Conservation (phyloP, 2,329 filamentous ascomycete species). For the Neodidymelliopsis sp. region DNA sequence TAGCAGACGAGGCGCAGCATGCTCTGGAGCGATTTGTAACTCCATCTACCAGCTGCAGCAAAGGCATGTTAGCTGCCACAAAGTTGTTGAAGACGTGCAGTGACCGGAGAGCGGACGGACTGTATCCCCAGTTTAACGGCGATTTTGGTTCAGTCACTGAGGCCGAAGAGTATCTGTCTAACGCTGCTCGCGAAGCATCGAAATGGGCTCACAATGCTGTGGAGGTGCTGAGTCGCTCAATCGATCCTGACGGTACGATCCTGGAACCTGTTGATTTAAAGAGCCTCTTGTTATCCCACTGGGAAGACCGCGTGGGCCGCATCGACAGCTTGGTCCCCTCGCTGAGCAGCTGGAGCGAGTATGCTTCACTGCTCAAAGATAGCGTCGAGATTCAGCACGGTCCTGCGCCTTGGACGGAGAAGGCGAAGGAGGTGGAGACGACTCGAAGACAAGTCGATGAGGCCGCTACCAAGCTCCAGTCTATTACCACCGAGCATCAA, state of each 20-base stretch:
- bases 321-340: slow-evolving; percentile 13
- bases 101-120: slow-evolving; percentile 30
- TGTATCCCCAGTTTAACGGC: slow-evolving; percentile 38
- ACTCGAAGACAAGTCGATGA: slow-evolving; percentile 82
- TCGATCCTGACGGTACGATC: slow-evolving; percentile 13
- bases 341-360: slow-evolving; percentile 69
- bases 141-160: slow-evolving; percentile 31
- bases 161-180: slow-evolving; percentile 28
- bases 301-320: slow-evolving; percentile 11
- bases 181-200: slow-evolving; percentile 22
- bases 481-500: slow-evolving; percentile 79
- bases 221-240: slow-evolving; percentile 7
- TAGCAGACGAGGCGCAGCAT: slow-evolving; percentile 50
- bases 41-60: slow-evolving; percentile 22
- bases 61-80: slow-evolving; percentile 27
- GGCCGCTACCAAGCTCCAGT: slow-evolving; percentile 82
- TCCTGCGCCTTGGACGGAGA: slow-evolving; percentile 81
- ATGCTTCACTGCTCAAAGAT: slow-evolving; percentile 58
- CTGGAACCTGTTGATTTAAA: slow-evolving; percentile 10
- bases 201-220: slow-evolving; percentile 13
- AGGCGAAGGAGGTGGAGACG: slow-evolving; percentile 81
- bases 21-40: slow-evolving; percentile 27
- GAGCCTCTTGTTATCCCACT: slow-evolving; percentile 12
- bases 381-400: slow-evolving; percentile 70
- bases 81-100: slow-evolving; percentile 34